phyloP scores from a whole-genome alignment of 2,329 filamentous ascomycete genomes.

The Sarocladiaceae sp. region DNA sequence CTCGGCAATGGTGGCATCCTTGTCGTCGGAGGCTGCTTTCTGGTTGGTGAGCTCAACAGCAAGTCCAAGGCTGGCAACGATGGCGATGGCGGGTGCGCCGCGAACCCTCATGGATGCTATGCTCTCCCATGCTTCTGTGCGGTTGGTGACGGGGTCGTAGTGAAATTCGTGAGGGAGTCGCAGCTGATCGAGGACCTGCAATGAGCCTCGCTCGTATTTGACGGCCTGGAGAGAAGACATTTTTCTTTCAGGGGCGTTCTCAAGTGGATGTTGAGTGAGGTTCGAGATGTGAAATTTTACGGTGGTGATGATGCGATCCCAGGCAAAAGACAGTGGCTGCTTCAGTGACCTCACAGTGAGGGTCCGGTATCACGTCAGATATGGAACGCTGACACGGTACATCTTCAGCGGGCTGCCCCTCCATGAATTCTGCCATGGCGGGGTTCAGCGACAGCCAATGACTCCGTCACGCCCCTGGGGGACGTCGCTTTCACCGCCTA shows the following conservation, averaged over 20 bases:
- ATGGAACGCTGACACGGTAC: not conserved
- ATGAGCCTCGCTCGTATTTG: conserved; percentile 63
- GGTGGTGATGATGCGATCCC: not conserved
- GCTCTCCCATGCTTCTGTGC: conserved; percentile 72
- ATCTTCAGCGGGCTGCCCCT: not conserved
- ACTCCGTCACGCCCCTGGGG: not conserved
- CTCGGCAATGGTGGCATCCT: conserved; percentile 58
- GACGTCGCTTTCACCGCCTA: conserved; percentile 1
- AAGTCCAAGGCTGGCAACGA: conserved; percentile 86
- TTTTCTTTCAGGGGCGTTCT: conserved; percentile 4
- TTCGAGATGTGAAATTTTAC: not conserved
- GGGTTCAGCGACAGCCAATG: conserved; percentile 3
- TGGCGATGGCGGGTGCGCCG: conserved; percentile 88
- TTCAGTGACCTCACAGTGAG: no score
- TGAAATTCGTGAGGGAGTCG: conserved; percentile 72
- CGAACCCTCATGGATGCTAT: conserved; percentile 75
- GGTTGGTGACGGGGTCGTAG: conserved; percentile 65
- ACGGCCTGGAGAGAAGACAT: conserved; percentile 69
- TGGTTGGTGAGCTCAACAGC: conserved; percentile 70
- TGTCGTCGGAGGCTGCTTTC: conserved; percentile 28
- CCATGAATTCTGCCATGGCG: conserved; percentile 7
- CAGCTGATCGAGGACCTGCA: conserved; percentile 79
- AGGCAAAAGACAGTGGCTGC: no score
- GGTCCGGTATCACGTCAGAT: no score
- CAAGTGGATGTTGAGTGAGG: no score